These are phyloP conservation scores for Globisporangium uncinulatum DNA, from an alignment of 352 stramenopile species.

Conservation along the genomic window DNA sequence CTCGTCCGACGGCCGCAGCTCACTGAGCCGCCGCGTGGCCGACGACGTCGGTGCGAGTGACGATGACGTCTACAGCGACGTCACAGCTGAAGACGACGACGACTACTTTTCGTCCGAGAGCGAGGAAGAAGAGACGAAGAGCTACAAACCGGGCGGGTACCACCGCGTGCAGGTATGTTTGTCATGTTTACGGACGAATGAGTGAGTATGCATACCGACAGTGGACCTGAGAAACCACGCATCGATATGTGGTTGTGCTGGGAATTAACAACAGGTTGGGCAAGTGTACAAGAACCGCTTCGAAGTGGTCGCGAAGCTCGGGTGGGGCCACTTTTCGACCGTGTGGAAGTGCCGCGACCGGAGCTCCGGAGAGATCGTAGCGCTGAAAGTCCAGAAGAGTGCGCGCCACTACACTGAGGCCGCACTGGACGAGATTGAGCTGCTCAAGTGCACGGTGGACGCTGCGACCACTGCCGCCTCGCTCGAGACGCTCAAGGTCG, in stretches of 20 bases:
- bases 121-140: conserved; percentile 91
- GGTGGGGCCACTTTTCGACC: conserved; percentile 99
- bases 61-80: conserved; percentile 17
- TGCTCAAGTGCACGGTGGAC: conserved; percentile 90
- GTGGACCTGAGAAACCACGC: background rate
- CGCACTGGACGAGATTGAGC: conserved; percentile 97
- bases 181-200: no score
- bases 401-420: conserved; percentile 98
- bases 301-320: conserved; percentile 97
- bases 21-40: conserved; percentile 14
- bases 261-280: conserved; percentile 28
- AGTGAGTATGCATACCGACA: conserved; percentile 17
- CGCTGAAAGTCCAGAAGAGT: conserved; percentile 97
- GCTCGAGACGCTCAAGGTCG: conserved; percentile 38
- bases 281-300: conserved; percentile 94
- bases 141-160: conserved; percentile 97
- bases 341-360: conserved; percentile 97
- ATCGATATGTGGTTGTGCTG: background rate
- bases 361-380: conserved; percentile 81
- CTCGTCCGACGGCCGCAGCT: conserved; percentile 24
- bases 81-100: conserved; percentile 58
- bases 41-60: conserved; percentile 29
- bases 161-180: conserved; percentile 84
- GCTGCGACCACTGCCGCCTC: conserved; percentile 22
- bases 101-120: conserved; percentile 83